phyloP scores from a whole-genome alignment of 1,284 basidiomycete species.

The Exsudoporus floridanus region DNA sequence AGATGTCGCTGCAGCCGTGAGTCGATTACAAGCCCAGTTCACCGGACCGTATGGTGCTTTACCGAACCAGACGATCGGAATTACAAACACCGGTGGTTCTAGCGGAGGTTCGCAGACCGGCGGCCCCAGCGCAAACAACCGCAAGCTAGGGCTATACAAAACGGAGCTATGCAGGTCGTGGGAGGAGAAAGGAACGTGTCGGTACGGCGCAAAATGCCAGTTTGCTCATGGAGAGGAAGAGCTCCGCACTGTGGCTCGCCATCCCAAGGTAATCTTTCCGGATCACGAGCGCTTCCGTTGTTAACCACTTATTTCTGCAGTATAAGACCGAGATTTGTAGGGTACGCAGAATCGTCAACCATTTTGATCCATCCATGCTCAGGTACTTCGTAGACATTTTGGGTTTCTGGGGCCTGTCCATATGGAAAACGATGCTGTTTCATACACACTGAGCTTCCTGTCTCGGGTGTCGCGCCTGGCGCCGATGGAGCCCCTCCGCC shows the following conservation, averaged over 20 bases:
- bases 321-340: slow-evolving; percentile 93
- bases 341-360: slow-evolving; percentile 45
- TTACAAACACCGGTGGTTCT: slow-evolving; percentile 41
- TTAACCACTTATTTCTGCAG: slow-evolving; percentile 39
- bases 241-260: slow-evolving; percentile 74
- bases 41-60: slow-evolving; percentile 55
- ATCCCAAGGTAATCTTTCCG: slow-evolving; percentile 70
- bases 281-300: neutral
- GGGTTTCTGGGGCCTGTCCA: slow-evolving; percentile 87
- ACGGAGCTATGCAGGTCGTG: slow-evolving; percentile 90
- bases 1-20: slow-evolving; percentile 60
- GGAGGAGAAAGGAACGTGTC: slow-evolving; percentile 90
- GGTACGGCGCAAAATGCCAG: slow-evolving; percentile 85
- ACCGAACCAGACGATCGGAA: slow-evolving; percentile 37
- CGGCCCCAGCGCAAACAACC: slow-evolving; percentile 81
- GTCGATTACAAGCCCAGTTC: slow-evolving; percentile 57
- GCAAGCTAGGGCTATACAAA: slow-evolving; percentile 87
- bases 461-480: slow-evolving; percentile 52
- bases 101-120: slow-evolving; percentile 33
- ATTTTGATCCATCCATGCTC: slow-evolving; percentile 10
- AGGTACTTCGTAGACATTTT: slow-evolving; percentile 65
- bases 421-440: slow-evolving; percentile 90
- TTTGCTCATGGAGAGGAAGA: slow-evolving; percentile 91
- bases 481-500: slow-evolving; percentile 50
- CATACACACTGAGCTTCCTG: slow-evolving; percentile 82